A percentile compares a stretch with the other conserved stretches of the same genome.
Conservation (phyloP, 2,329 filamentous ascomycete genomes). For the Ceratocystis lukuohia region DNA sequence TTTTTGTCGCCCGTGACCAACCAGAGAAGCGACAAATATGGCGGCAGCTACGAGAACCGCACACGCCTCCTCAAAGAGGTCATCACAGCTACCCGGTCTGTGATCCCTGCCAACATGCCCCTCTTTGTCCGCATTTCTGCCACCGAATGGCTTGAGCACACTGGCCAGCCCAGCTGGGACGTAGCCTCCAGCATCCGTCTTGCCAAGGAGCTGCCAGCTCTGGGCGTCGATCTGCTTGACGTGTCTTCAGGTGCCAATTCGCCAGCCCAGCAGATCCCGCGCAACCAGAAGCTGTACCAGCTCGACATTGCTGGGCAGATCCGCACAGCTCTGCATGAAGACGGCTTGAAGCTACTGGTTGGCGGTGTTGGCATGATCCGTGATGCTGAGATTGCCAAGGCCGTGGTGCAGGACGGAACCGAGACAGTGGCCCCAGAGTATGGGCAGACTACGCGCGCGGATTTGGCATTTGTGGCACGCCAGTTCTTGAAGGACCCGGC, state of each 20-base stretch:
- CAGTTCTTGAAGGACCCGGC: constrained; percentile 74
- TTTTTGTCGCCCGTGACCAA: constrained; percentile 51
- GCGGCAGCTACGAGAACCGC: constrained; percentile 52
- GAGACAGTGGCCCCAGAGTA: constrained; percentile 32
- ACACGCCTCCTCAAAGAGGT: constrained; percentile 46
- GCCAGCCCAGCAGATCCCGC: constrained; percentile 44
- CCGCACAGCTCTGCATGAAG: constrained; percentile 47
- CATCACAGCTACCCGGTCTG: constrained; percentile 36
- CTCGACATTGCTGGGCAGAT: constrained; percentile 57
- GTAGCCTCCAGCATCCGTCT: constrained; percentile 39
- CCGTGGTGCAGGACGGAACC: constrained; percentile 37
- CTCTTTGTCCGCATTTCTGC: constrained; percentile 47
- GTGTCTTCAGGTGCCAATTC: constrained; percentile 65
- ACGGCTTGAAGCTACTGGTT: constrained; percentile 45
- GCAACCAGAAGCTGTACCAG: constrained; percentile 57
- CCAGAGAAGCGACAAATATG: constrained; percentile 49
- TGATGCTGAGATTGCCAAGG: constrained; percentile 52
- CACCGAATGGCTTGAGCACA: constrained; percentile 48
- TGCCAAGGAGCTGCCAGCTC: constrained; percentile 55
- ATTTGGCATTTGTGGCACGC: constrained; percentile 60
- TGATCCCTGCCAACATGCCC: constrained; percentile 41
- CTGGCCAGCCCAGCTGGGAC: constrained; percentile 45
- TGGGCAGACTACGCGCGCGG: constrained; percentile 36
- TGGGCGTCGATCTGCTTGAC: constrained; percentile 72
- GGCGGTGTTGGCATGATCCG: constrained; percentile 64